These are phyloP conservation scores for Aureobasidium leucospermi DNA, from an alignment of 2,329 filamentous ascomycete genomes.

Conservation along the genomic window DNA sequence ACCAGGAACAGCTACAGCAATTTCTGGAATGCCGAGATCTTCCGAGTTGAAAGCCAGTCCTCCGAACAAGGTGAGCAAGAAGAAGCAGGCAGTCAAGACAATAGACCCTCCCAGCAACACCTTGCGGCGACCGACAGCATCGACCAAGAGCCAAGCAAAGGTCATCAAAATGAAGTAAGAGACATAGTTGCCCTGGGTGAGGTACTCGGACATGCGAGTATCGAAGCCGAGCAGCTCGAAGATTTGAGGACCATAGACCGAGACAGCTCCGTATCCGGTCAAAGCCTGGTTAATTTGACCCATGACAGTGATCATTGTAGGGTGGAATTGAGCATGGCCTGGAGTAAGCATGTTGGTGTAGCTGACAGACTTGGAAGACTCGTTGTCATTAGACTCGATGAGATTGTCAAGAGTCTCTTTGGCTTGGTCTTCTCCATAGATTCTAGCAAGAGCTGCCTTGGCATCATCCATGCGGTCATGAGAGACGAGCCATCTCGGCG, in stretches of 20 bases:
- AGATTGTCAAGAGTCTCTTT: slow-evolving; percentile 45
- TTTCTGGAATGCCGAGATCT: slow-evolving; percentile 31
- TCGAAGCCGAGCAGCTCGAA: slow-evolving; percentile 54
- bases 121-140: slow-evolving; percentile 47
- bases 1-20: slow-evolving; percentile 44
- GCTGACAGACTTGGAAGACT: slow-evolving; percentile 38
- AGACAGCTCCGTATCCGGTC: slow-evolving; percentile 53
- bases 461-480: slow-evolving; percentile 46
- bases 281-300: slow-evolving; percentile 55
- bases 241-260: slow-evolving; percentile 57
- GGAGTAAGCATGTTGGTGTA: slow-evolving; percentile 54
- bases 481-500: slow-evolving; percentile 51
- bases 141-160: slow-evolving; percentile 52
- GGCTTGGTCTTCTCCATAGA: slow-evolving; percentile 46
- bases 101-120: slow-evolving; percentile 48
- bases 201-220: slow-evolving; percentile 44
- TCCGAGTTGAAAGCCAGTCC: slow-evolving; percentile 38
- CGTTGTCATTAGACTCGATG: slow-evolving; percentile 43
- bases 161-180: slow-evolving; percentile 57
- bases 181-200: slow-evolving; percentile 54
- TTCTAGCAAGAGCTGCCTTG: slow-evolving; percentile 38
- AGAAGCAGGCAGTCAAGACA: slow-evolving; percentile 42
- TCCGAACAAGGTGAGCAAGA: slow-evolving; percentile 46
- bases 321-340: slow-evolving; percentile 50
- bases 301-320: slow-evolving; percentile 55